Percentiles rank a stretch among this genome's conserved stretches.
Evolutionary conservation across 1,284 basidiomycete genomes (phyloP).

Genomic region (Coniferiporia weirii): DNA sequence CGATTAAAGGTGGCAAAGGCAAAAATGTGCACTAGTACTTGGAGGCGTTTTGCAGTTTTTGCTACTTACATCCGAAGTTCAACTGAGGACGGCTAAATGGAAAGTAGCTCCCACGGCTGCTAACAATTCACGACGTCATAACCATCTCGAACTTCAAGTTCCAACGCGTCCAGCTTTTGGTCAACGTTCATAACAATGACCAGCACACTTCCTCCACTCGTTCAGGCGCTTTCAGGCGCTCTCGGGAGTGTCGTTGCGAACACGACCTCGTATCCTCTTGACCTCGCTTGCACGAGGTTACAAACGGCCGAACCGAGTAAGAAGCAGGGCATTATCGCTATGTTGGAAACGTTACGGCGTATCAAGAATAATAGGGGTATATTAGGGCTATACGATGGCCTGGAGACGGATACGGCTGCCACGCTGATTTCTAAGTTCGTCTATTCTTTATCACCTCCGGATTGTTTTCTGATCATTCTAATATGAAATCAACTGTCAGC

Average conservation of each 20-base stretch:
- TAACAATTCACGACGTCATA: background rate
- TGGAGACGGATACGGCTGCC: constrained; percentile 45
- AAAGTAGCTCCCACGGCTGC: no score
- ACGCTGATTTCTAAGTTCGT: constrained; percentile 49
- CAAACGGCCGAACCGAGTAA: constrained; percentile 23
- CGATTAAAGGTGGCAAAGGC: no score
- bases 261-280: constrained; percentile 47
- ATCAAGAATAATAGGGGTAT: constrained; percentile 38
- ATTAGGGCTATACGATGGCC: constrained; percentile 43
- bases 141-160: background rate
- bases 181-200: constrained; percentile 36
- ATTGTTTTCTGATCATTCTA: no score
- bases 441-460: background rate
- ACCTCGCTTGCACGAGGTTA: constrained; percentile 44
- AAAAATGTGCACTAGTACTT: no score
- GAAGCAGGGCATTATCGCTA: constrained; percentile 13
- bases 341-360: constrained; percentile 28
- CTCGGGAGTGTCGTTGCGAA: constrained; percentile 51
- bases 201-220: constrained; percentile 48
- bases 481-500: constrained; percentile 25
- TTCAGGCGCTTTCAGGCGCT: constrained; percentile 52
- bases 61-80: no score
- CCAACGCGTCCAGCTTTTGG: background rate
- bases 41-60: no score
- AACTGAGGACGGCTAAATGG: no score